Conservation (phyloP, 2,329 filamentous ascomycete species). For the Macrophomina pseudophaseolina region DNA sequence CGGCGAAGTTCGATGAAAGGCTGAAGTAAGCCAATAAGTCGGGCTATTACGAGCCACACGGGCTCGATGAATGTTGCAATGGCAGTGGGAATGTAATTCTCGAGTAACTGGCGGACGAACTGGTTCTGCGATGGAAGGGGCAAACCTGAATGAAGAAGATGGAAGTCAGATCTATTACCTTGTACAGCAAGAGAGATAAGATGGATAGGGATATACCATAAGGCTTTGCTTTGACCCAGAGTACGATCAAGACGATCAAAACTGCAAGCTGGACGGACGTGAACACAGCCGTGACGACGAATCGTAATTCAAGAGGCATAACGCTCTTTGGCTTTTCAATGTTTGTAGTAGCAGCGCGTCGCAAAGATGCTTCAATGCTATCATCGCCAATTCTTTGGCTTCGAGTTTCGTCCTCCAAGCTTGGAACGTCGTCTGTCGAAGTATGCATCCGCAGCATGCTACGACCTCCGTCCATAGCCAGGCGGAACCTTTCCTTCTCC, state of each 20-base stretch:
- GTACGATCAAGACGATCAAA: not conserved
- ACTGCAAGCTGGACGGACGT: not conserved
- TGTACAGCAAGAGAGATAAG: not conserved
- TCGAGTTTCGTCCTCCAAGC: not conserved
- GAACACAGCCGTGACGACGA: not conserved
- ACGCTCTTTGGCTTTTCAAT: not conserved
- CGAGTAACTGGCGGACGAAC: slow-evolving; percentile 48
- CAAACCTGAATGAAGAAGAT: slow-evolving; percentile 37
- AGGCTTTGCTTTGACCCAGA: not conserved
- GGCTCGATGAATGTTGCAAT: slow-evolving; percentile 64
- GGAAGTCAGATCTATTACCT: too few species aligned
- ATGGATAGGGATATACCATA: too few species aligned
- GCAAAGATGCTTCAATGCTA: not conserved
- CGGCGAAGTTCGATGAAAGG: slow-evolving; percentile 58
- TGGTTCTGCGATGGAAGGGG: slow-evolving; percentile 42
- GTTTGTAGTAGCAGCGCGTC: not conserved
- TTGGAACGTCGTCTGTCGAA: not conserved
- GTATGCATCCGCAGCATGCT: slow-evolving; percentile 23
- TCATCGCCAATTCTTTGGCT: not conserved
- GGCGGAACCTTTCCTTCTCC: slow-evolving; percentile 31
- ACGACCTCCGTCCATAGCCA: slow-evolving; percentile 28
- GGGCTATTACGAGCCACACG: slow-evolving; percentile 61
- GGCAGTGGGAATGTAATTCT: slow-evolving; percentile 60
- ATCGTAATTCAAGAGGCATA: slow-evolving; percentile 32
- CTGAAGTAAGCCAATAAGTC: slow-evolving; percentile 59